Evolutionary conservation across 106 monocot species (phyloP).

Genomic region (Allium cepa): DNA sequence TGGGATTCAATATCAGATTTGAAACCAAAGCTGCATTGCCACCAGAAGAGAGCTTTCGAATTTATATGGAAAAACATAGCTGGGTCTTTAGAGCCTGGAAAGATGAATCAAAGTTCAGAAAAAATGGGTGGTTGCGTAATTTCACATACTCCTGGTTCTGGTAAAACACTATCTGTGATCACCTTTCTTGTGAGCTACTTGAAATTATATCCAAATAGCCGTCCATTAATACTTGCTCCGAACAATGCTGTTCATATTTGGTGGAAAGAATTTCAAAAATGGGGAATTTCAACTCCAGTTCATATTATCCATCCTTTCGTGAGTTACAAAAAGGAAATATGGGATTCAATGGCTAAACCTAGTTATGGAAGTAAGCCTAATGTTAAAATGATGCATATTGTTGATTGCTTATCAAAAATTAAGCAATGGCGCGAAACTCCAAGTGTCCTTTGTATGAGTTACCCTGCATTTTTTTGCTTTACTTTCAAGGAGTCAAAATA

Average conservation of each 20-base stretch:
- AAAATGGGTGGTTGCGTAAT: constrained; percentile 70
- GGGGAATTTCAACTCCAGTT: constrained; percentile 52
- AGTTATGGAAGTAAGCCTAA: constrained; percentile 16
- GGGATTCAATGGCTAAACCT: constrained; percentile 9
- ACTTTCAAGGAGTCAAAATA: constrained; percentile 26
- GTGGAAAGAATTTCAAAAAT: constrained; percentile 64
- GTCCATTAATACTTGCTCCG: constrained; percentile 65
- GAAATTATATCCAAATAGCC: constrained; percentile 36
- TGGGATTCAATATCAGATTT: constrained; percentile 50
- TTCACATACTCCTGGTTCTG: constrained; percentile 74
- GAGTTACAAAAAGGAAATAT: constrained; percentile 18
- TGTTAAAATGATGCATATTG: constrained; percentile 25
- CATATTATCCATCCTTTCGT: constrained; percentile 32
- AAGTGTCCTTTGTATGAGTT: constrained; percentile 66
- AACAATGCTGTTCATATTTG: constrained; percentile 56
- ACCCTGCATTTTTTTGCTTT: constrained; percentile 40
- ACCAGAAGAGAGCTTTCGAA: constrained; percentile 71
- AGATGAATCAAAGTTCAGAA: constrained; percentile 17
- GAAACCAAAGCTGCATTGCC: constrained; percentile 36
- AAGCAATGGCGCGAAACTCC: constrained; percentile 55
- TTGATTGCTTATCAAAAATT: constrained; percentile 52
- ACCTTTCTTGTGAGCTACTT: constrained; percentile 61
- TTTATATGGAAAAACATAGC: constrained; percentile 67
- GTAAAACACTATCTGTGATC: constrained; percentile 64
- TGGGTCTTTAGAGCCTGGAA: constrained; percentile 39